Evolutionary conservation across 2,329 filamentous ascomycete species (phyloP), one percentile per base, ranked within the genome.

Genomic region (Scedosporium aurantiacum): DNA sequence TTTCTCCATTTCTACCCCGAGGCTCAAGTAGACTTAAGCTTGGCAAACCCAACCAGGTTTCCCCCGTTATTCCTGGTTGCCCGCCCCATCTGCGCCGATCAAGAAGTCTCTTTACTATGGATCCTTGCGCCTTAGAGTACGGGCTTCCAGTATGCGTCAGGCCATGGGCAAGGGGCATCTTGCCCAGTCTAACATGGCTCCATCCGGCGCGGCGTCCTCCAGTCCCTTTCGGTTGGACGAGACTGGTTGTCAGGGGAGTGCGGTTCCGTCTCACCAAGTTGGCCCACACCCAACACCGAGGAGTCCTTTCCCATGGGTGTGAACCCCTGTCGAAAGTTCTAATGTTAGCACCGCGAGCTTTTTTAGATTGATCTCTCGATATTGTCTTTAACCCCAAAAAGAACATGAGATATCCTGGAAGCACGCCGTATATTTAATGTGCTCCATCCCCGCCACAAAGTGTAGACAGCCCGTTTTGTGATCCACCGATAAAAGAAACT

Each of bases 311-410:
- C 32, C 32, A 37, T 12, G 10, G 32, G 32, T 37, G 32, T 37
- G 32, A 37, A 37, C 23, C 50, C 21, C 50, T 18, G 50, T 54
- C 50, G n/a, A 23, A 54, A 3, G 18, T 54, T 54, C 50, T 54
- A 54, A 54, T 54, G 50, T 54, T 54, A 54, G 50, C 50, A 54
- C 50, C 50, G 23, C 50, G 23, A 54, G 50, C 50, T 54, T 54
- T 21, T 54, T 54, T 54, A 54, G 50, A 54, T 23, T 54, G 18
- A 23, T 54, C 23, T 54, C 18, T 54, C 23, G 50, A 54, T 54
- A 23, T 54, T 54, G 50, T 12, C 23, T 27, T 54, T 54, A 18
- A 18, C 16, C 23, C 21, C 50, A 54, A 25, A 25, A 54, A 25
- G 23, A 54, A 54, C 50, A 54, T 23, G 50, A 54, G 50, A 54